phyloP scores from a whole-genome alignment of 2,329 filamentous ascomycete species.

The Claviceps sp. region DNA sequence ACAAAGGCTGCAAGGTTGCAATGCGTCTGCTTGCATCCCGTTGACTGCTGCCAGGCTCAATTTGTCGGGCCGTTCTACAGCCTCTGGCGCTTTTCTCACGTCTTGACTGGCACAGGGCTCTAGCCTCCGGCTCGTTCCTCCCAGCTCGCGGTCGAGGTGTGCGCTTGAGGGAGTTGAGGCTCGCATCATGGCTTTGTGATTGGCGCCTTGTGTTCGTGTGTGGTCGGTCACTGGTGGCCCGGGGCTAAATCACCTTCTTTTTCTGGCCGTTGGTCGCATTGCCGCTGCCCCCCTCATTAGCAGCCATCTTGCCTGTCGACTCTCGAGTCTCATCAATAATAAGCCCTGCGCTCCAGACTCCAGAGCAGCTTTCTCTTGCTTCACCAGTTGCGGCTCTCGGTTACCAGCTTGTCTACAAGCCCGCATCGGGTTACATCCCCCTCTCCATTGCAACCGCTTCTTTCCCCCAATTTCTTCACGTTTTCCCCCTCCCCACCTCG shows the following conservation, averaged over 20 bases:
- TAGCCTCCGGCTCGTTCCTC: neutral
- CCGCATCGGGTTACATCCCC: slow-evolving; percentile 4
- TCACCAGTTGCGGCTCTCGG: neutral
- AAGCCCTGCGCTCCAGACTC: slow-evolving; percentile 1
- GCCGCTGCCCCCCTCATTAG: slow-evolving; percentile 1
- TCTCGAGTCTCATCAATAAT: neutral
- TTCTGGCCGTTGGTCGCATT: slow-evolving; percentile 7
- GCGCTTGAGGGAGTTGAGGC: neutral
- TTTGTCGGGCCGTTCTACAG: neutral
- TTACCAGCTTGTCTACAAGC: slow-evolving; percentile 1
- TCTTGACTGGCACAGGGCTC: neutral
- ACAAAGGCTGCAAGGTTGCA: too few species aligned
- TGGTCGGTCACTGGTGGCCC: neutral
- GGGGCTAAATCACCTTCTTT: slow-evolving; percentile 7
- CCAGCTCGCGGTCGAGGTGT: slow-evolving; percentile 1
- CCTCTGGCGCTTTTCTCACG: neutral
- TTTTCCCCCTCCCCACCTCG: neutral
- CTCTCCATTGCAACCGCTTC: slow-evolving; percentile 2
- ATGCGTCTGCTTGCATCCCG: neutral
- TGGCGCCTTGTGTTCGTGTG: slow-evolving; percentile 5
- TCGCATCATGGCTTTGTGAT: slow-evolving; percentile 5
- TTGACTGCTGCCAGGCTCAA: neutral
- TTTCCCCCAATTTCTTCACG: neutral
- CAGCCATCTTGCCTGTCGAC: neutral
- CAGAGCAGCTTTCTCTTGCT: neutral